Conservation (phyloP, 2,329 filamentous ascomycete species). For the Trichoderma brevicompactum region DNA sequence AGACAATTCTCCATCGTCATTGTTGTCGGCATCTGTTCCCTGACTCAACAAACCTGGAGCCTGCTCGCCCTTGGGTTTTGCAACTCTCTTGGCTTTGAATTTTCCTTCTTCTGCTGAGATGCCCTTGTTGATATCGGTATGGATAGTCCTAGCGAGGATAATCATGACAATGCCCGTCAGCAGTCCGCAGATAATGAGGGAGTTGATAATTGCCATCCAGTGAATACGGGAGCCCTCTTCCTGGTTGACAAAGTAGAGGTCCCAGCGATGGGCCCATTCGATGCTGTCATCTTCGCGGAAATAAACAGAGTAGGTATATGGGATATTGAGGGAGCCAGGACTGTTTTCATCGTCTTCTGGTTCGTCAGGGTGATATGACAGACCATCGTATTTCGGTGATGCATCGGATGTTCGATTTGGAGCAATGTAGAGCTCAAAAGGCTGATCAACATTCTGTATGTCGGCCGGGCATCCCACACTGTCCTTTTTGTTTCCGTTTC, state of each 20-base stretch:
- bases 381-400: constrained; percentile 56
- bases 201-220: constrained; percentile 88
- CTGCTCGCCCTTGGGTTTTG: constrained; percentile 52
- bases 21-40: constrained; percentile 54
- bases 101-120: constrained; percentile 69
- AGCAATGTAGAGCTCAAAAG: constrained; percentile 70
- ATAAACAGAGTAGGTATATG: constrained; percentile 89
- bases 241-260: constrained; percentile 87
- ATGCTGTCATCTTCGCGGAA: constrained; percentile 81
- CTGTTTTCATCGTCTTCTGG: constrained; percentile 62
- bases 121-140: constrained; percentile 78
- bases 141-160: constrained; percentile 77
- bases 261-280: constrained; percentile 85
- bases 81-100: constrained; percentile 59
- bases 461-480: constrained; percentile 70
- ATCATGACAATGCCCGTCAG: constrained; percentile 80
- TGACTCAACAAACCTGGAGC: constrained; percentile 64
- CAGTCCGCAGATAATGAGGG: constrained; percentile 78
- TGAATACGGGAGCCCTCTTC: constrained; percentile 81
- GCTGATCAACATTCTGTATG: constrained; percentile 64
- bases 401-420: constrained; percentile 61
- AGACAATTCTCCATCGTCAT: constrained; percentile 64
- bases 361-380: constrained; percentile 57
- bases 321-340: constrained; percentile 69
- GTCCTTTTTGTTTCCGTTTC: constrained; percentile 61